Evolutionary conservation across 1,139 yeast species (phyloP), one percentile per base, ranked within the genome.

Genomic region (Magnusiomyces suaveolens): DNA sequence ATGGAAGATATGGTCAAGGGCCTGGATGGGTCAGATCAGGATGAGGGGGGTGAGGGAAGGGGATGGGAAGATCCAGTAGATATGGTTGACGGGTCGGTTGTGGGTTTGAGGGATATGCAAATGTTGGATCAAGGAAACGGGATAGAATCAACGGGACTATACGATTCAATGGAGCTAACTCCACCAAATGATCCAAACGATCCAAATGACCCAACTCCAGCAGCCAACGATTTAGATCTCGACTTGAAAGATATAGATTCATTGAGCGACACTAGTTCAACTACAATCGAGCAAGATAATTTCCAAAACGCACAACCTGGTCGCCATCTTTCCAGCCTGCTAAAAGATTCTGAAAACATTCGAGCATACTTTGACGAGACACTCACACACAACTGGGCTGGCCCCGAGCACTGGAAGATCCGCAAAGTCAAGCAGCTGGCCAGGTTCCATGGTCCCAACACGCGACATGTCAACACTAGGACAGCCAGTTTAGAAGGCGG

Each of bases 371-470:
- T 87, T 67, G 95, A 87, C 64, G 82, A 80, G 58, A 77, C 80
- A 20, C 71, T 87, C 70, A 81, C 76, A 59, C 75, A 79, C 49
- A 83, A 81, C 66, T 88, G 96, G 96, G 79, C 95, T 48, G 96
- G 96, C 8, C 92, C 96, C 4, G 94, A 87, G 59, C 94, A 88
- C 69, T 92, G 97, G 97, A 86, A 85, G 69, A 87, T 90, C 12
- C 73, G 79, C 47, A 80, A 81, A 32, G 73, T 85, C 55, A 83
- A 76, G 61, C 70, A 69, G 33, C 60, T 54, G 3, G 47, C 33
- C n/a, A 50, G 26, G 25, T 43, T 51, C 36, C n/a, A n/a, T n/a
- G n/a, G n/a, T n/a, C n/a, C n/a, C n/a, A n/a, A n/a, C n/a, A n/a
- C n/a, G n/a, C n/a, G n/a, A n/a, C n/a, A n/a, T n/a, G n/a, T n/a